Conservation (phyloP, 306 rosid species). For the Lathyrus sativus region DNA sequence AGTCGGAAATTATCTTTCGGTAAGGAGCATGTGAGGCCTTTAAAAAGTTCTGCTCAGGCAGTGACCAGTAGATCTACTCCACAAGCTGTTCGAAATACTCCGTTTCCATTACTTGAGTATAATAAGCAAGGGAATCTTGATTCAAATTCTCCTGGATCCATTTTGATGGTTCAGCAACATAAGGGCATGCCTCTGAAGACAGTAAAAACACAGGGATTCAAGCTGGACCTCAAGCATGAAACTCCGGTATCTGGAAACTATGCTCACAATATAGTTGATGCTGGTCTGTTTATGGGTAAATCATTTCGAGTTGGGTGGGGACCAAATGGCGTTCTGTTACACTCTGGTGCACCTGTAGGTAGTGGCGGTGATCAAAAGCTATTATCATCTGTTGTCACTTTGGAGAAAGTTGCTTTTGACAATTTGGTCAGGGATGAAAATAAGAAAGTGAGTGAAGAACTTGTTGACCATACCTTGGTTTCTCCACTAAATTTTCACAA, state of each 20-base stretch:
- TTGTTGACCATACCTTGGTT: conserved; percentile 65
- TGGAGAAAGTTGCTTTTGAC: conserved; percentile 91
- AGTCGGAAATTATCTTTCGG: conserved; percentile 47
- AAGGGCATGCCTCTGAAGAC: conserved; percentile 62
- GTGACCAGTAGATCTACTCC: conserved; percentile 57
- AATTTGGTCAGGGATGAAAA: conserved; percentile 84
- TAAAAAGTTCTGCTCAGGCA: conserved; percentile 55
- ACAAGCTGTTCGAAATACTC: conserved; percentile 67
- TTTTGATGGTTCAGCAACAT: conserved; percentile 81
- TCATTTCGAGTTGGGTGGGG: conserved; percentile 99
- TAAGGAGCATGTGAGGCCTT: conserved; percentile 55
- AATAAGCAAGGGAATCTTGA: conserved; percentile 76
- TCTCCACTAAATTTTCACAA: conserved; percentile 77
- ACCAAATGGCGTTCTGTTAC: conserved; percentile 89
- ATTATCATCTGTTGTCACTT: conserved; percentile 73
- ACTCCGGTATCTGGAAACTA: conserved; percentile 63
- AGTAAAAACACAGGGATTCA: conserved; percentile 69
- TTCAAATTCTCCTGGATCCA: conserved; percentile 67
- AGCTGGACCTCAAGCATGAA: conserved; percentile 71
- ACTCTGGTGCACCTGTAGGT: conserved; percentile 72
- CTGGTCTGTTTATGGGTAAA: conserved; percentile 93
- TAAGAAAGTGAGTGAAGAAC: conserved; percentile 69
- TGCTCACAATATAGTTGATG: conserved; percentile 83
- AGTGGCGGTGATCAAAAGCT: conserved; percentile 51
- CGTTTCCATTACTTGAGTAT: conserved; percentile 85